These are phyloP conservation scores for Boletus subparvulus DNA, from an alignment of 768 basidiomycete species.

Conservation along the genomic window DNA sequence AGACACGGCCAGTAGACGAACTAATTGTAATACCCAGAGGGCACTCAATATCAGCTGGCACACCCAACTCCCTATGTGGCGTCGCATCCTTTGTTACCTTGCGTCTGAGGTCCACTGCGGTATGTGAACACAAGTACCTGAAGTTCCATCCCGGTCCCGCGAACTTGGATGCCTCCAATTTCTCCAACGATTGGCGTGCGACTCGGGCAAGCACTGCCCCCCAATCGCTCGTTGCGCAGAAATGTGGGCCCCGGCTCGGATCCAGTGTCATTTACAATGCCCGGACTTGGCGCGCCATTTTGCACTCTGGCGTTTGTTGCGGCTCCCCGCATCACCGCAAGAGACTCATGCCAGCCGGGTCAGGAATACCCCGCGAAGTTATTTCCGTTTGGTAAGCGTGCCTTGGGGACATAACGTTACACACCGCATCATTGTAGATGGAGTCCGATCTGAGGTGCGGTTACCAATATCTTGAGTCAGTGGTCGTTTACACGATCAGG, in stretches of 20 bases:
- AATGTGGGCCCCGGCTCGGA: not conserved
- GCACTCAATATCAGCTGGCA: constrained; percentile 7
- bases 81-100: not conserved
- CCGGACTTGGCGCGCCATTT: not conserved
- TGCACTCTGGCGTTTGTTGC: not conserved
- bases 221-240: not conserved
- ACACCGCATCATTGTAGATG: no score
- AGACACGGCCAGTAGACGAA: constrained; percentile 14
- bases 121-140: not conserved
- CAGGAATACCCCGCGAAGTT: not conserved
- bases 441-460: no score
- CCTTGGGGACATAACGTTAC: not conserved
- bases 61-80: not conserved
- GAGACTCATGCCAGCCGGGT: not conserved
- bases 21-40: constrained; percentile 19
- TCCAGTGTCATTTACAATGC: not conserved
- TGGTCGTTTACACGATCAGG: no score
- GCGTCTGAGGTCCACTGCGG: not conserved
- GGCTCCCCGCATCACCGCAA: not conserved
- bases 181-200: not conserved
- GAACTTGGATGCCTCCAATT: not conserved
- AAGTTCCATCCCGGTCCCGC: not conserved
- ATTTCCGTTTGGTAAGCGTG: not conserved
- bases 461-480: no score
- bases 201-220: not conserved